Conservation (phyloP, 352 stramenopile species). For the Pythium aristosporum region DNA sequence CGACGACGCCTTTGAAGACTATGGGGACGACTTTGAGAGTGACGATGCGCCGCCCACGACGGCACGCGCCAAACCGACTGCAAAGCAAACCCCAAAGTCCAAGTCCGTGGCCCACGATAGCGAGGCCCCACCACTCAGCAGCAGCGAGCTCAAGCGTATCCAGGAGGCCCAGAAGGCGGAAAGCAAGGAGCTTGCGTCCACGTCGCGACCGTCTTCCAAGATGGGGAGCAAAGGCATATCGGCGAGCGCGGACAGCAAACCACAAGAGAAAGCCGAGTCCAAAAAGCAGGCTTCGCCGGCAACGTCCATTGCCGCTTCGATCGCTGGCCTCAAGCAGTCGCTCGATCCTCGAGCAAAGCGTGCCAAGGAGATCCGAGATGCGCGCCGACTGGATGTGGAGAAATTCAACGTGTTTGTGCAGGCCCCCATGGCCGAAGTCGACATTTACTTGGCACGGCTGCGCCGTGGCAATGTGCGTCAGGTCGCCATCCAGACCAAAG, state of each 20-base stretch:
- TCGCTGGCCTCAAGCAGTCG: slow-evolving; percentile 69
- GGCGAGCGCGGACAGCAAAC: neutral
- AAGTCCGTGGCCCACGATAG: slow-evolving; percentile 18
- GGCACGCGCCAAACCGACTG: slow-evolving; percentile 16
- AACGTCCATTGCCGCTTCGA: slow-evolving; percentile 56
- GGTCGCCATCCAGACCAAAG: slow-evolving; percentile 57
- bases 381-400: slow-evolving; percentile 61
- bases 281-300: slow-evolving; percentile 23
- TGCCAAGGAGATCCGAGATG: slow-evolving; percentile 62
- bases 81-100: slow-evolving; percentile 26
- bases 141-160: slow-evolving; percentile 50
- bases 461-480: slow-evolving; percentile 52
- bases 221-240: neutral
- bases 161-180: slow-evolving; percentile 63
- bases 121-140: slow-evolving; percentile 25
- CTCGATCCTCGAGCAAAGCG: slow-evolving; percentile 60
- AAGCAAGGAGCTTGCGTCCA: slow-evolving; percentile 43
- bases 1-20: slow-evolving; percentile 68
- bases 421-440: slow-evolving; percentile 52
- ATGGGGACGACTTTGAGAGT: slow-evolving; percentile 57
- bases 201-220: slow-evolving; percentile 28
- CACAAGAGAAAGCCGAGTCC: neutral
- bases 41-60: slow-evolving; percentile 28
- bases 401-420: slow-evolving; percentile 70
- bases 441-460: slow-evolving; percentile 53